These are phyloP conservation scores for Phytophthora macrochlamydospora DNA, from an alignment of 352 stramenopile species.

Conservation along the genomic window DNA sequence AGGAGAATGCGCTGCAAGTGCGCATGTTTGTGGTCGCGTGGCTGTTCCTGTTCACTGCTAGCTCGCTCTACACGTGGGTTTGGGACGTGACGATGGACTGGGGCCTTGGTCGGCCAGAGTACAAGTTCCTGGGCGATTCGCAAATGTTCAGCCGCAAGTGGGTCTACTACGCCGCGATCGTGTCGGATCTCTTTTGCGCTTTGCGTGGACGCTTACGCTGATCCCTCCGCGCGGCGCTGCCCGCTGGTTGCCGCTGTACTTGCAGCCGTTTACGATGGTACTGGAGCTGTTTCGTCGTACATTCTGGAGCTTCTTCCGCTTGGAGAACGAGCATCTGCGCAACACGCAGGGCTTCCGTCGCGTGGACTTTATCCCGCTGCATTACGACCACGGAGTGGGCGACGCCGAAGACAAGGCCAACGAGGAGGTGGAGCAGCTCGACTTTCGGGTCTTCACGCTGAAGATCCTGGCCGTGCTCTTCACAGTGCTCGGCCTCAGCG, in stretches of 20 bases:
- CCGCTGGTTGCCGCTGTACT: constrained; percentile 70
- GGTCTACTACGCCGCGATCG: constrained; percentile 84
- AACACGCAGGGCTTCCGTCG: constrained; percentile 87
- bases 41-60: constrained; percentile 82
- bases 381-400: constrained; percentile 80
- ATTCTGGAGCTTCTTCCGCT: constrained; percentile 87
- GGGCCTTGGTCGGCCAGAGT: constrained; percentile 79
- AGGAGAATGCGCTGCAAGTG: constrained; percentile 24
- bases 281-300: constrained; percentile 84
- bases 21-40: constrained; percentile 68
- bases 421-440: constrained; percentile 44
- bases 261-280: constrained; percentile 88
- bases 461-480: constrained; percentile 60
- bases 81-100: constrained; percentile 91
- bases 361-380: constrained; percentile 84
- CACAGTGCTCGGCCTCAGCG: constrained; percentile 51
- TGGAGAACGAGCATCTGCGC: constrained; percentile 88
- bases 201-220: constrained; percentile 83
- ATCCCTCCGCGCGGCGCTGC: constrained; percentile 68
- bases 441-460: constrained; percentile 48
- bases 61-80: constrained; percentile 80
- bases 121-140: constrained; percentile 76
- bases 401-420: constrained; percentile 44
- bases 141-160: constrained; percentile 87
- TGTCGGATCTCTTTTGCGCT: constrained; percentile 82